Evolutionary conservation across 2,329 filamentous ascomycete species (phyloP).

Genomic region (Paraphoma sp.): DNA sequence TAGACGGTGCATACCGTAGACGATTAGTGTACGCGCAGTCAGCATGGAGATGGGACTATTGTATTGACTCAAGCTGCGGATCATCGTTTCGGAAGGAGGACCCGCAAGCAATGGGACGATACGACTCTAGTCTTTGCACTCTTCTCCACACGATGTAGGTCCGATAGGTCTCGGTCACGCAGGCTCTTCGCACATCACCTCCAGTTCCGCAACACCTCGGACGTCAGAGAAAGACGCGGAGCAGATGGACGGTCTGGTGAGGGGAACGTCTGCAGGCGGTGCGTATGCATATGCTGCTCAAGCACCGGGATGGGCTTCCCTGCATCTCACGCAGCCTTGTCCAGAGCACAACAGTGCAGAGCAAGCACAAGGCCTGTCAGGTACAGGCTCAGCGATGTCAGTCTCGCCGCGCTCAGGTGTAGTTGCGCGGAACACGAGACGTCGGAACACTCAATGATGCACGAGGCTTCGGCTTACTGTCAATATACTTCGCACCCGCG

Average conservation of each 20-base stretch:
- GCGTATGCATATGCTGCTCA: conserved; percentile 1
- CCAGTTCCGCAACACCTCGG: too few relatives aligned
- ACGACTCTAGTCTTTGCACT: neutral
- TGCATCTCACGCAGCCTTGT: conserved; percentile 19
- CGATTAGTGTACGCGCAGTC: conserved; percentile 14
- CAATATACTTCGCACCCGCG: conserved; percentile 2
- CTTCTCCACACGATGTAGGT: neutral
- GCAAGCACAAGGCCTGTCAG: neutral
- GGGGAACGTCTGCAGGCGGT: neutral
- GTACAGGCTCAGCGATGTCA: neutral
- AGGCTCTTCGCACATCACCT: neutral
- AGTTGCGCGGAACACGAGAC: neutral
- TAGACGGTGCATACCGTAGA: neutral
- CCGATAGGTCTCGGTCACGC: neutral
- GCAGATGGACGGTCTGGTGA: neutral
- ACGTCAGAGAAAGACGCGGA: too few relatives aligned
- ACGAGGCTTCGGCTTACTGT: conserved; percentile 6
- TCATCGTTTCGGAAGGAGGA: conserved; percentile 17
- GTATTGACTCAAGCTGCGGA: conserved; percentile 21
- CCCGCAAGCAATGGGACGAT: conserved; percentile 5
- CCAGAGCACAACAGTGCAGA: conserved; percentile 10
- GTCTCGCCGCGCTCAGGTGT: neutral
- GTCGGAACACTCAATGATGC: neutral
- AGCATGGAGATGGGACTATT: conserved; percentile 21
- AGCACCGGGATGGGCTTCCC: conserved; percentile 8